Percentiles rank a stretch among this genome's conserved stretches.
These are phyloP conservation scores for Silene noctiflora DNA, from an alignment of 179 eudicot species.

Conservation along the genomic window DNA sequence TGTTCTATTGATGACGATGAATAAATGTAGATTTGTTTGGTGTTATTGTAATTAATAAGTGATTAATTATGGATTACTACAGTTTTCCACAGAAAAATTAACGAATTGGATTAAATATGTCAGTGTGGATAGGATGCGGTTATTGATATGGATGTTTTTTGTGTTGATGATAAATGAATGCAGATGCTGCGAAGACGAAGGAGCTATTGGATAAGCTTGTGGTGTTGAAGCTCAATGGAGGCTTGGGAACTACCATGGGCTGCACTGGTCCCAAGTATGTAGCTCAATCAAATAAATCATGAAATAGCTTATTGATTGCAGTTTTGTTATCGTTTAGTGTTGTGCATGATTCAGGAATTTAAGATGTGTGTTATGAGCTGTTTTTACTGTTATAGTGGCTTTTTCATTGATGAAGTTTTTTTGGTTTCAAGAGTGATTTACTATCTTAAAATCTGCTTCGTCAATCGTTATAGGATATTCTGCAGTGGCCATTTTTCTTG, in stretches of 20 bases:
- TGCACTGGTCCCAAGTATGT: conserved; percentile 99
- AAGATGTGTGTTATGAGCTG: no score
- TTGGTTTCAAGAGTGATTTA: no score
- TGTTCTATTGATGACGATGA: no score
- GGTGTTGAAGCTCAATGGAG: conserved; percentile 98
- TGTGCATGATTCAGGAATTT: background rate
- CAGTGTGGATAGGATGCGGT: conserved; percentile 13
- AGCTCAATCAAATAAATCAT: conserved; percentile 15
- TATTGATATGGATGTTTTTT: background rate
- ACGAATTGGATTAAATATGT: background rate
- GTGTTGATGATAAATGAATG: conserved; percentile 20
- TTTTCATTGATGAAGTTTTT: no score
- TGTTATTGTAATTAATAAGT: background rate
- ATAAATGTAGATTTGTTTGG: background rate
- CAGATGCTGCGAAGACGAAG: conserved; percentile 66
- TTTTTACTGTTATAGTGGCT: no score
- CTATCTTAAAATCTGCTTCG: background rate
- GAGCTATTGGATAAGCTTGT: conserved; percentile 90
- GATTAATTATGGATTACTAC: background rate
- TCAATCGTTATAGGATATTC: background rate
- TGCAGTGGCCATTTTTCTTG: background rate
- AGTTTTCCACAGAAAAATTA: background rate
- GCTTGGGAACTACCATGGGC: conserved; percentile 99
- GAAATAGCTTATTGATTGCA: background rate
- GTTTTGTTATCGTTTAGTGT: background rate